Base-by-base conservation (phyloP, 2,329 filamentous ascomycete genomes). In the Mollisiaceae sp. region DNA sequence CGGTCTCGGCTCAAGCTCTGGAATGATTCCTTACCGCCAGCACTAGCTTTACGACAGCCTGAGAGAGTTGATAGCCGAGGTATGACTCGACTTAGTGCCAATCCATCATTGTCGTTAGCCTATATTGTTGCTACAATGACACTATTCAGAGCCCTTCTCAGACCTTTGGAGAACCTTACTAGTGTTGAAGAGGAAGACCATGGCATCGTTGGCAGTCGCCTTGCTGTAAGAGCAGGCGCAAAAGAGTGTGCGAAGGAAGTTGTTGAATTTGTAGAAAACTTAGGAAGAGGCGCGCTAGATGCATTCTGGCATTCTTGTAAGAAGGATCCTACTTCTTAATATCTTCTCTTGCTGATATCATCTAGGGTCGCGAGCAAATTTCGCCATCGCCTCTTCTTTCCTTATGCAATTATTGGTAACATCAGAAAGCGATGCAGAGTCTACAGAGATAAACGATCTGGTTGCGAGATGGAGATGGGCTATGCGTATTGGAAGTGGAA, bases 91-190 rank as follows among this genome's bases (percentile, higher is more conserved):
- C 65, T 76, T 0, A 74, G 72, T 27, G 75, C 74, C 2, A 76
- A 76, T 52, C 70, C 73, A 2, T 75, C 75, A 6, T 68, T 77
- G 1, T 71, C 71, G n/a, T 62, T 78, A 24, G 74, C 75, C 1
- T 77, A 77, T 43, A 75, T 77, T 9, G 73, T 77, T 12, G 75
- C 76, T 8, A 75, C 74, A 8, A 77, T 78, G 75, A 77, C 74
- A 5, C 69, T 78, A 11, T 77, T 77, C 59, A 70, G 75, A 0
- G 76, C 76, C 5, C 66, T 78, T 2, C 64, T 77, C 1, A 68
- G 76, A 38, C 76, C 76, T 1, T 65, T 77, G 5, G 72, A 75
- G n/a, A 72, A 72, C 60, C 27, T 73, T 1, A 69, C 64, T 6
- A 66, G 62, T 32, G 55, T 70, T 11, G 71, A 74, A 58, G 72